Evolutionary conservation across 2,329 filamentous ascomycete genomes (phyloP).

Genomic region (Ceratocystis ficicola): DNA sequence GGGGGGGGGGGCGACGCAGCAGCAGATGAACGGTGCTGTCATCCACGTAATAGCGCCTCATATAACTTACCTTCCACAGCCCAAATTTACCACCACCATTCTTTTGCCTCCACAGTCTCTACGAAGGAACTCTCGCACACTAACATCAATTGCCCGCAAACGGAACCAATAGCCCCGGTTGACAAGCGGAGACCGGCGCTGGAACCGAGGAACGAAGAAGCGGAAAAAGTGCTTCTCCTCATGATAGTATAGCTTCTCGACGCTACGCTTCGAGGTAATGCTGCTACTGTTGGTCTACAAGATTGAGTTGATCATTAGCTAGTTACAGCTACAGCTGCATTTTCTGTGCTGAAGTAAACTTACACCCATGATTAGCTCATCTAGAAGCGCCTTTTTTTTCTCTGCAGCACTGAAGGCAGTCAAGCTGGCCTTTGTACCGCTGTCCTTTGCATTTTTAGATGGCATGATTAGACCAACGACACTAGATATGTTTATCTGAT

Average conservation of each 20-base stretch:
- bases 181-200: constrained; percentile 73
- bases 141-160: constrained; percentile 67
- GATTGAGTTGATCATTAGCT: constrained; percentile 16
- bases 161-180: constrained; percentile 83
- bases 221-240: constrained; percentile 72
- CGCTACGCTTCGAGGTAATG: constrained; percentile 83
- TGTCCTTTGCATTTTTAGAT: neutral
- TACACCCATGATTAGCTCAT: constrained; percentile 47
- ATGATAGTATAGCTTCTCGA: constrained; percentile 76
- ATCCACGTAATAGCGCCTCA: neutral
- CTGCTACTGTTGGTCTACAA: constrained; percentile 77
- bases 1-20: neutral
- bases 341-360: constrained; percentile 26
- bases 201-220: constrained; percentile 74
- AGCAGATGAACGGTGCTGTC: neutral
- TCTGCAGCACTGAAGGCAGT: constrained; percentile 16
- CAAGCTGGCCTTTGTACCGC: constrained; percentile 10
- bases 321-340: neutral
- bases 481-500: neutral
- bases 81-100: constrained; percentile 72
- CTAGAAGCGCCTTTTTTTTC: constrained; percentile 27
- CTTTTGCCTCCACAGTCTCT: constrained; percentile 34
- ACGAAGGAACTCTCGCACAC: constrained; percentile 61
- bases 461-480: neutral
- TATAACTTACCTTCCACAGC: constrained; percentile 68